Base-by-base conservation (phyloP, 2,329 filamentous ascomycete genomes). In the Neoscytalidium dimidiatum region DNA sequence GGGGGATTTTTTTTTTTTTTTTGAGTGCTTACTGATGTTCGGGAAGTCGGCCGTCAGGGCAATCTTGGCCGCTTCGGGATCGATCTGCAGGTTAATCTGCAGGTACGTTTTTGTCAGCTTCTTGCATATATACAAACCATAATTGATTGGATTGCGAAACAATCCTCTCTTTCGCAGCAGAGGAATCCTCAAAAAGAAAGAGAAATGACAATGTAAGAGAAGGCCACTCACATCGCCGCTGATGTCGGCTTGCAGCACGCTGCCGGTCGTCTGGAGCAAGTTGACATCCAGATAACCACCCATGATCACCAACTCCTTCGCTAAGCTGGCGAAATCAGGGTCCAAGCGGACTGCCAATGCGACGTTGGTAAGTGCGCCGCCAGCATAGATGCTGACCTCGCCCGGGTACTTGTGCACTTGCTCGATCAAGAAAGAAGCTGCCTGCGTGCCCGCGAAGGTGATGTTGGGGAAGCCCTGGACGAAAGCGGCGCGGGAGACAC, bases 21-120 rank as follows among this genome's bases (percentile, higher is more conserved):
- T 41, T 41, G 38, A 33, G 5, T 13, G 21, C 56, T 60, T 46
- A 60, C 56, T 63, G 48, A 63, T 83, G 43, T 78, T 78, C 6
- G 80, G 79, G 67, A 83, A 84, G 31, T 76, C 70, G 6, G 83
- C 81, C 1, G 78, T 82, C 19, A 85, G 68, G 0, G 81, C 81
- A 57, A 84, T 83, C 67, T 84, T 83, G 19, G 81, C 74, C 2
- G 78, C 80, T 70, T 84, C 82, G 1, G 82, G 82, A 61, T 85
- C 82, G 44, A 83, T 79, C 75, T 83, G 83, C 2, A 84, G 70
- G 71, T 84, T 85, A 70, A 83, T 82, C 67, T 81, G 60, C 28
- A 41, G 21, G 17, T 4, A 17, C 52, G 11, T 9, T 1, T 7
- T 6, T 11, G 17, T 44, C 33, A 53, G 13, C 17, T 28, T 17